phyloP scores from a whole-genome alignment of 257 asterid genomes.

The Echium plantagineum region DNA sequence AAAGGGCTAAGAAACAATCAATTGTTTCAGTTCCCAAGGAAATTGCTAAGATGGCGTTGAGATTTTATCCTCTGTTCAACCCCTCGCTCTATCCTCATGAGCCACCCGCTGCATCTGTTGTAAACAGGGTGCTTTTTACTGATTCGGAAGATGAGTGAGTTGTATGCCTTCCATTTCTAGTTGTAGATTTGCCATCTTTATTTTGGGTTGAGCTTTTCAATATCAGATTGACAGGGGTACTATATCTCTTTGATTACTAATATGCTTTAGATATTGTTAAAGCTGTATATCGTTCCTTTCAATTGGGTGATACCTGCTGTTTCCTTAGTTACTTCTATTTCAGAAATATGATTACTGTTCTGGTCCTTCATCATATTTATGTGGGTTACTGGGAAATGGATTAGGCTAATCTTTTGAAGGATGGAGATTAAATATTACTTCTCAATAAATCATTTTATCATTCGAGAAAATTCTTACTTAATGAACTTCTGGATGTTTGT shows the following conservation, averaged over 20 bases:
- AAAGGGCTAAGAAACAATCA: conserved; percentile 65
- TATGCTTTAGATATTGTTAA: not conserved
- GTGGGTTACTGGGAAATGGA: not conserved
- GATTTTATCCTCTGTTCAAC: conserved; percentile 77
- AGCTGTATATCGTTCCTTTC: not conserved
- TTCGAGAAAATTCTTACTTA: not conserved
- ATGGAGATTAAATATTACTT: not conserved
- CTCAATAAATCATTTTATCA: not conserved
- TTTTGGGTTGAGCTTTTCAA: not conserved
- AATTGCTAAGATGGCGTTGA: conserved; percentile 68
- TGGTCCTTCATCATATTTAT: not conserved
- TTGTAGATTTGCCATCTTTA: conserved; percentile 5
- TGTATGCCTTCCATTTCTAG: conserved; percentile 32
- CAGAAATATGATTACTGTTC: not conserved
- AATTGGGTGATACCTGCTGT: not conserved
- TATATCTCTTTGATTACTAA: not conserved
- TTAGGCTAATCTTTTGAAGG: too few relatives aligned
- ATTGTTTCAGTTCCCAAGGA: conserved; percentile 78
- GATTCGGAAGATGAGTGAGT: conserved; percentile 99
- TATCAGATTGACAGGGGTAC: not conserved
- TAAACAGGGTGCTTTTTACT: conserved; percentile 85
- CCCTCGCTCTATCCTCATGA: conserved; percentile 84
- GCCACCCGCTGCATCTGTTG: conserved; percentile 76
- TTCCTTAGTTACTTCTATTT: not conserved
- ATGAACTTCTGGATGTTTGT: not conserved